A percentile compares a stretch with the other conserved stretches of the same genome.
Conservation (phyloP, 1,284 basidiomycete species). For the Irpex lacteus region DNA sequence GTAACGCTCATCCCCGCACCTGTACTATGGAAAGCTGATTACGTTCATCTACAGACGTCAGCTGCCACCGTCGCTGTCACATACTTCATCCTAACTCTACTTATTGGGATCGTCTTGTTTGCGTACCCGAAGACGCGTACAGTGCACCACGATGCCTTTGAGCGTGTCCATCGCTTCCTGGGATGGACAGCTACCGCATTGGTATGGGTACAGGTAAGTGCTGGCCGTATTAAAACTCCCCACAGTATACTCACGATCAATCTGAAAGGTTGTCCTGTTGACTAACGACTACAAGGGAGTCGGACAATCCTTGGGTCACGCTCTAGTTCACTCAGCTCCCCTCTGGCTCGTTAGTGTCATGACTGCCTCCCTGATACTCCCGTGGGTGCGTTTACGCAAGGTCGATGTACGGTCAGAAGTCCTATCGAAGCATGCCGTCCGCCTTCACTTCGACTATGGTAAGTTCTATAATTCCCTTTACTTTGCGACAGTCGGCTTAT, state of each 20-base stretch:
- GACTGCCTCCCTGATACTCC: slow-evolving; percentile 50
- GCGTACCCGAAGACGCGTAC: slow-evolving; percentile 48
- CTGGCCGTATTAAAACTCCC: background rate
- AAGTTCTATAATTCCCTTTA: slow-evolving; percentile 13
- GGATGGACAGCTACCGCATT: slow-evolving; percentile 53
- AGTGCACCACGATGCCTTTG: slow-evolving; percentile 50
- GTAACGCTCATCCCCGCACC: background rate
- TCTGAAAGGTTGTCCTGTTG: slow-evolving; percentile 45
- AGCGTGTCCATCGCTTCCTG: slow-evolving; percentile 52
- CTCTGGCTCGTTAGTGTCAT: slow-evolving; percentile 55
- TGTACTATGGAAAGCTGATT: background rate
- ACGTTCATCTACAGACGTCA: slow-evolving; percentile 35
- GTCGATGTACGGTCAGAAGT: slow-evolving; percentile 51
- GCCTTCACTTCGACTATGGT: slow-evolving; percentile 58
- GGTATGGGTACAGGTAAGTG: slow-evolving; percentile 52
- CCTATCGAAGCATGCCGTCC: slow-evolving; percentile 54
- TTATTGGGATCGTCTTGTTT: slow-evolving; percentile 47
- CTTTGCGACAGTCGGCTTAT: background rate
- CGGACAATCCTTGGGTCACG: slow-evolving; percentile 37
- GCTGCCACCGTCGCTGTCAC: slow-evolving; percentile 49
- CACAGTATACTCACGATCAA: background rate
- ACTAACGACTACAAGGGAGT: slow-evolving; percentile 49
- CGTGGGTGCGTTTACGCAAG: slow-evolving; percentile 53
- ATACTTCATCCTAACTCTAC: slow-evolving; percentile 47
- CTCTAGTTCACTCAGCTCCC: slow-evolving; percentile 42